Base-by-base conservation (phyloP, 768 basidiomycete species). In the Suillus bovinus region DNA sequence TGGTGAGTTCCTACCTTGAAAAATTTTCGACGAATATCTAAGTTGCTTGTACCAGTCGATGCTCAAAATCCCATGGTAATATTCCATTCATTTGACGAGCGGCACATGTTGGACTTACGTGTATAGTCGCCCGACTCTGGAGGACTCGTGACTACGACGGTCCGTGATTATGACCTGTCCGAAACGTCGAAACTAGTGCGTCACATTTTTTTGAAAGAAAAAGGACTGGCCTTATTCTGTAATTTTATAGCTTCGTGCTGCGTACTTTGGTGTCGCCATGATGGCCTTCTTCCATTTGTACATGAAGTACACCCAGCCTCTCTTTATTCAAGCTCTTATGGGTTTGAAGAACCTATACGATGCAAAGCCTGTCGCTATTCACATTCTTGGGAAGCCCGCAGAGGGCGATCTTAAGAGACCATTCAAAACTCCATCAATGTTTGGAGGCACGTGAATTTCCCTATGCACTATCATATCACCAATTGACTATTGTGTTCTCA, bases 261-360 rank as follows among this genome's bases (percentile, higher is more conserved):
- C 80, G 9, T 91, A 83, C 76, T 84, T 86, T 76, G 89, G 90
- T 65, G 75, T 94, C 69, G 89, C 87, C 56, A 93, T 94, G 89
- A 95, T 96, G 91, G 82, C 71, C 62, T 89, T 95, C 82, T 87
- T 98, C 81, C 96, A 99, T 79, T 64, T 90, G 58, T 99, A 98
- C 84, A 81, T 99, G 79, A 87, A 91, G 74, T 98, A 92, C 84
- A 96, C 94, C 8, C 96, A 96, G 72, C 96, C 96, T 8, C 86
- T 99, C 67, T 96, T 98, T 79, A 90, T 98, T 67, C 96, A 98
- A 75, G 85, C 85, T 14, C 84, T 99, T 67, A 97, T 96, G 94
- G 93, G 92, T n/a, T 61, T 97, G 71, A 99, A 99, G 81, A 84
- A 82, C 49, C 75, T 96, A 33, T 93, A 90, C 75, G 96, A 98